These are phyloP conservation scores for Raffaelea arxii DNA, from an alignment of 2,329 filamentous ascomycete genomes.

Conservation along the genomic window DNA sequence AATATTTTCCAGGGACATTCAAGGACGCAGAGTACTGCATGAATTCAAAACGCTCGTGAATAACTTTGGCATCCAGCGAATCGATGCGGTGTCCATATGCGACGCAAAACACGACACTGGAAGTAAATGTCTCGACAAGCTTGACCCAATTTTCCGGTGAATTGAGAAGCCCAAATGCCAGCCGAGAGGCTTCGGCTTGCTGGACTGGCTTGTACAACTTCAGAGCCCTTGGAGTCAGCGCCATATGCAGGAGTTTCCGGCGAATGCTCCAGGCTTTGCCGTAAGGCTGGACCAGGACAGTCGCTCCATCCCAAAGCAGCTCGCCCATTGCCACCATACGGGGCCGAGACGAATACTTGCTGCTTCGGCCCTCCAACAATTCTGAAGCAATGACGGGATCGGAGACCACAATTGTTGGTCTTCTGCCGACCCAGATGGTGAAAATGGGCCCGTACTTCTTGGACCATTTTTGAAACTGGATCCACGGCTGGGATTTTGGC, in stretches of 20 bases:
- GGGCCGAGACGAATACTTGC: constrained; percentile 20
- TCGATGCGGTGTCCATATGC: constrained; percentile 41
- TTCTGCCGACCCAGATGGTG: constrained; percentile 37
- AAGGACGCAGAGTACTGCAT: constrained; percentile 37
- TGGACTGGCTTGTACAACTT: constrained; percentile 36
- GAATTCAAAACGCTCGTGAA: constrained; percentile 34
- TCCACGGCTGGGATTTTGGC: constrained; percentile 18
- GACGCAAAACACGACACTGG: constrained; percentile 38
- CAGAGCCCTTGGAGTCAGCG: constrained; percentile 32
- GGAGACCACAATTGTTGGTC: constrained; percentile 32
- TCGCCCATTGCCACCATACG: constrained; percentile 15
- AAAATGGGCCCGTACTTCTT: constrained; percentile 34
- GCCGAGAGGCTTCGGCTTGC: constrained; percentile 35
- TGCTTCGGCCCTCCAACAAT: constrained; percentile 33
- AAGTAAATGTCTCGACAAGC: constrained; percentile 36
- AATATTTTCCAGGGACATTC: constrained; percentile 33
- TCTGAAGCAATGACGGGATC: constrained; percentile 32
- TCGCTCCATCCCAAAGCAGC: constrained; percentile 26
- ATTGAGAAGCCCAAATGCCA: constrained; percentile 30
- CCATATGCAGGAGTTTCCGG: constrained; percentile 29
- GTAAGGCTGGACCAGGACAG: constrained; percentile 38
- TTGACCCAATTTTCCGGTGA: constrained; percentile 31
- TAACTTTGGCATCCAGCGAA: constrained; percentile 33
- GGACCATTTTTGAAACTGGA: constrained; percentile 32
- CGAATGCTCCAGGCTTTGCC: constrained; percentile 34